Percentiles rank a stretch among this genome's conserved stretches.
These are phyloP conservation scores for Plasmodium cynomolgi DNA, from an alignment of 169 alveolate species.

Conservation along the genomic window DNA sequence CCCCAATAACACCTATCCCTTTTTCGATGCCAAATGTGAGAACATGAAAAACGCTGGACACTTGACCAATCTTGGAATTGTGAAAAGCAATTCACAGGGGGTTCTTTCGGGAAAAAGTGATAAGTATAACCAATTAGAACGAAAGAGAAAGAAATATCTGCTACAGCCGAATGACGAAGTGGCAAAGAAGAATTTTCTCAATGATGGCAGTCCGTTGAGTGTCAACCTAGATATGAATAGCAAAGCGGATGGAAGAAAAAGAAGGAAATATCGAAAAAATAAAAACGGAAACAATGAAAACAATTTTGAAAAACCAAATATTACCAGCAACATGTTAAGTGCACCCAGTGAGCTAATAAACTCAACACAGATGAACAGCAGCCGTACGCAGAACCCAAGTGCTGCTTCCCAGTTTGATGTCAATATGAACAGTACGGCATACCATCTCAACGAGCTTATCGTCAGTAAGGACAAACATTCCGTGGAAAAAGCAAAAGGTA, in stretches of 20 bases:
- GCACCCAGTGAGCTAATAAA: not conserved
- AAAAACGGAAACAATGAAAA: not conserved
- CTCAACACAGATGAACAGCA: not conserved
- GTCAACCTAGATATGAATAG: not conserved
- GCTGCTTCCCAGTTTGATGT: not conserved
- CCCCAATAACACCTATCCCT: not conserved
- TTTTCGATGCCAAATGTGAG: constrained; percentile 3
- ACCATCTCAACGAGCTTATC: not conserved
- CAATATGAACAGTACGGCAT: not conserved
- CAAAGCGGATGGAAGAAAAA: constrained; percentile 28
- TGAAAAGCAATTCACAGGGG: not conserved
- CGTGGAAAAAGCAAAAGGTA: not conserved
- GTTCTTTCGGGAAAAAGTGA: not conserved
- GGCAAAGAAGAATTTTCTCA: not conserved
- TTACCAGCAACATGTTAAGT: not conserved
- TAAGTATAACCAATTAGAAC: constrained; percentile 5
- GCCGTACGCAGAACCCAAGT: not conserved
- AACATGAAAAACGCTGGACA: not conserved
- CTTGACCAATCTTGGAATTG: not conserved
- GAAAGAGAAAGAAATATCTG: constrained; percentile 26
- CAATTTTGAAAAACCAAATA: not conserved
- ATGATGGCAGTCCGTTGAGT: not conserved
- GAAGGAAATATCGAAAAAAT: constrained; percentile 16
- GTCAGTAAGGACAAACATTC: not conserved
- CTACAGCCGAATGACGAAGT: not conserved